These are phyloP conservation scores for Gloeopeniophorella convolvens DNA, from an alignment of 768 basidiomycete species.

Conservation along the genomic window DNA sequence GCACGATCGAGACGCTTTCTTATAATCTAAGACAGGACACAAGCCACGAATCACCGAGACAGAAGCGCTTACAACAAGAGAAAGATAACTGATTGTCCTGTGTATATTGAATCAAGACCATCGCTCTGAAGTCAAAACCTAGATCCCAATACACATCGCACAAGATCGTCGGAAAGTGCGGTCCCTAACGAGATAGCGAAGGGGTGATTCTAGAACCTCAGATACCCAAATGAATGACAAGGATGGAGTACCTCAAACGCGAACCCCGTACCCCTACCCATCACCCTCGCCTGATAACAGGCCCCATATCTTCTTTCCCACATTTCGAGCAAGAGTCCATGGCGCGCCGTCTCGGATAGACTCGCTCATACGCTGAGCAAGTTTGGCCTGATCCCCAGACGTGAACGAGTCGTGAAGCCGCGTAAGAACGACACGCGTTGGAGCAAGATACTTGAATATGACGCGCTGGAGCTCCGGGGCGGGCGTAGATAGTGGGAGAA, in stretches of 20 bases:
- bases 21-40: too few relatives aligned
- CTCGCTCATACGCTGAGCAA: slow-evolving; percentile 54
- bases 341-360: slow-evolving; percentile 62
- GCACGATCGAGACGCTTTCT: too few relatives aligned
- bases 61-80: too few relatives aligned
- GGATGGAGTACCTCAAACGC: neutral
- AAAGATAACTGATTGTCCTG: too few relatives aligned
- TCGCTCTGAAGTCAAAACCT: too few relatives aligned
- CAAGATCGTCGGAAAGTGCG: too few relatives aligned
- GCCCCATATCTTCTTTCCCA: slow-evolving; percentile 34
- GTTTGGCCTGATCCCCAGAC: slow-evolving; percentile 52
- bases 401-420: slow-evolving; percentile 48
- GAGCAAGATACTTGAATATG: slow-evolving; percentile 49
- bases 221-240: slow-evolving; percentile 4
- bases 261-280: slow-evolving; percentile 4
- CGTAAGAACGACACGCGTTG: slow-evolving; percentile 44
- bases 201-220: too few relatives aligned
- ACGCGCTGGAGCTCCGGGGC: slow-evolving; percentile 46
- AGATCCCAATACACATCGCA: too few relatives aligned
- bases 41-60: too few relatives aligned
- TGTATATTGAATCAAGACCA: too few relatives aligned
- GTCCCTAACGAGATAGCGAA: too few relatives aligned
- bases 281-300: slow-evolving; percentile 17
- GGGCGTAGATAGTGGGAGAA: slow-evolving; percentile 54
- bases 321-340: slow-evolving; percentile 36